These are phyloP conservation scores for Fraxinus albicans DNA, from an alignment of 305 asterid genomes.

Conservation along the genomic window DNA sequence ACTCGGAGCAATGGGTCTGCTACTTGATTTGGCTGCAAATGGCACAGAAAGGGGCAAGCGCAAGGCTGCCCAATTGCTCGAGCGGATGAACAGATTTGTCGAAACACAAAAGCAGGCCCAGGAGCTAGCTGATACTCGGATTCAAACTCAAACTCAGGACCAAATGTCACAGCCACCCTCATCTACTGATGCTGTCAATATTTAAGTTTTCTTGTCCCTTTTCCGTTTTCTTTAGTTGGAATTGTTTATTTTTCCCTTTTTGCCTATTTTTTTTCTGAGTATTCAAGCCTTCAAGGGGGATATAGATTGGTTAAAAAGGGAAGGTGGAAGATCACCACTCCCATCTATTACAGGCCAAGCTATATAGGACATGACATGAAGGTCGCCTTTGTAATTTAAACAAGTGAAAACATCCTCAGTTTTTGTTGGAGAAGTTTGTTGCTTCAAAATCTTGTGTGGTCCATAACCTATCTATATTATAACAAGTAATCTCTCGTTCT, in stretches of 20 bases:
- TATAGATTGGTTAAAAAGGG: conserved; percentile 46
- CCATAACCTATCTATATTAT: too few species aligned
- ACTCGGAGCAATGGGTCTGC: conserved; percentile 65
- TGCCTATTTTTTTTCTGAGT: neutral
- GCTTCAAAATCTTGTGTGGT: neutral
- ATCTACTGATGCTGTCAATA: conserved; percentile 42
- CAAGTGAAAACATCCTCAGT: conserved; percentile 50
- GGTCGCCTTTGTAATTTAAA: conserved; percentile 43
- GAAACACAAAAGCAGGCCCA: conserved; percentile 70
- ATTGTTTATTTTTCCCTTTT: conserved; percentile 7
- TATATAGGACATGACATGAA: conserved; percentile 30
- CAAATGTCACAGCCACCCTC: conserved; percentile 35
- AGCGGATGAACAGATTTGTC: conserved; percentile 70
- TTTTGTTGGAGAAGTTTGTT: conserved; percentile 40
- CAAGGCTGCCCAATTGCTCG: conserved; percentile 80
- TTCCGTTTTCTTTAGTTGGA: conserved; percentile 18
- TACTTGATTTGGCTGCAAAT: conserved; percentile 63
- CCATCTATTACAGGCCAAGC: conserved; percentile 38
- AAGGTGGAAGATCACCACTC: conserved; percentile 71
- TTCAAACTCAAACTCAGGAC: conserved; percentile 39
- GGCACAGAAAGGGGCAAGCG: conserved; percentile 91
- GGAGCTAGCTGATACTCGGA: conserved; percentile 33
- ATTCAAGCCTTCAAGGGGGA: conserved; percentile 26
- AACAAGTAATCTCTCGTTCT: neutral
- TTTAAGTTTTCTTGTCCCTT: conserved; percentile 27